Evolutionary conservation across 345 rosid species (phyloP).

Genomic region (Gossypium sturtianum): DNA sequence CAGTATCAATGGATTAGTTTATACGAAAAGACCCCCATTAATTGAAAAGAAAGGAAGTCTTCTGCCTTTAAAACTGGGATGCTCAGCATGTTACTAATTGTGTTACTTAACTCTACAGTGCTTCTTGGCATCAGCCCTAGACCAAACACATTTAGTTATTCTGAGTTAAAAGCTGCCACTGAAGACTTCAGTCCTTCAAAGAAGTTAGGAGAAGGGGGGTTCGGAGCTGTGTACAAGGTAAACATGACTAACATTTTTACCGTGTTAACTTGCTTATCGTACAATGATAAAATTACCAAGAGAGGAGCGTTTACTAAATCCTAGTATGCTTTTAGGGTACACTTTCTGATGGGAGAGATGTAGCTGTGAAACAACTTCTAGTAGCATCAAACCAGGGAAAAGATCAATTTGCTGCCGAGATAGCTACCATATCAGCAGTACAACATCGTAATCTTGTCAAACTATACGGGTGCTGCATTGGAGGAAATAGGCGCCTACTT

Average conservation of each 20-base stretch:
- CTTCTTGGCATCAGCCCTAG: conserved; percentile 19
- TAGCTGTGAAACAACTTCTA: conserved; percentile 37
- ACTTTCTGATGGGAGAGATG: conserved; percentile 30
- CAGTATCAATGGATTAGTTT: neutral
- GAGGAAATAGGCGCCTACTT: conserved; percentile 48
- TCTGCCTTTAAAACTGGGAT: neutral
- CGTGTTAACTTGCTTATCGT: neutral
- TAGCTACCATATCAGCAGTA: conserved; percentile 37
- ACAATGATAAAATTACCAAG: neutral
- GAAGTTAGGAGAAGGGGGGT: conserved; percentile 39
- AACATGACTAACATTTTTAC: neutral
- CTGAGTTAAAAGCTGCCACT: conserved; percentile 28
- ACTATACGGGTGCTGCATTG: conserved; percentile 62
- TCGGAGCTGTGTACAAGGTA: conserved; percentile 37
- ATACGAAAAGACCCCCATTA: neutral
- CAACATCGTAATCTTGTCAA: conserved; percentile 72
- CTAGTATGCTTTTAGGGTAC: conserved; percentile 18
- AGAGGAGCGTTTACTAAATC: neutral
- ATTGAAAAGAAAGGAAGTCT: neutral
- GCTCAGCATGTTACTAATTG: neutral
- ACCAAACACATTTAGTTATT: conserved; percentile 29
- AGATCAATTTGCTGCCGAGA: conserved; percentile 24
- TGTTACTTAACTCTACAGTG: conserved; percentile 20
- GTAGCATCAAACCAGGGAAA: conserved; percentile 40
- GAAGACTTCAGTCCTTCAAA: conserved; percentile 27